Percentiles rank a stretch among this genome's conserved stretches.
Conservation (phyloP, 805 yeast genomes). For the Tetrapisispora pingtungensis region DNA sequence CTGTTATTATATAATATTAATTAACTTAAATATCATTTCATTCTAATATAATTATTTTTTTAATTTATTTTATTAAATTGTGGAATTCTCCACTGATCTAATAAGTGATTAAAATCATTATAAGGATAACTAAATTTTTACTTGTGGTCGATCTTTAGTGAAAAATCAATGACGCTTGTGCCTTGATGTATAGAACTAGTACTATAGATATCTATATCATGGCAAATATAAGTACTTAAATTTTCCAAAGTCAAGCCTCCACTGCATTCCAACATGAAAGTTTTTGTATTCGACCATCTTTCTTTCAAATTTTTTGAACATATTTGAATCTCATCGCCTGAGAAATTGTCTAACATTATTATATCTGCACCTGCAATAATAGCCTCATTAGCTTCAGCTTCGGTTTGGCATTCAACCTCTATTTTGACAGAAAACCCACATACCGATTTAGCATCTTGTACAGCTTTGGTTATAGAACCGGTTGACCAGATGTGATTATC, state of each 20-base stretch:
- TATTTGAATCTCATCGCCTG: constrained; percentile 48
- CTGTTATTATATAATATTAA: too few species aligned
- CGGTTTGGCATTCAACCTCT: constrained; percentile 85
- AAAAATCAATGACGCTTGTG: constrained; percentile 70
- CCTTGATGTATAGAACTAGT: constrained; percentile 93
- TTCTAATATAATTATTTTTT: too few species aligned
- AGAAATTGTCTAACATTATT: constrained; percentile 86
- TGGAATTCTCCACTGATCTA: too few species aligned
- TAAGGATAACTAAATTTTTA: too few species aligned
- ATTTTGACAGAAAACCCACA: constrained; percentile 86
- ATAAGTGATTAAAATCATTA: too few species aligned
- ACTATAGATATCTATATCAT: constrained; percentile 80
- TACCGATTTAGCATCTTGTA: constrained; percentile 60
- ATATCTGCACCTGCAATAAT: constrained; percentile 93
- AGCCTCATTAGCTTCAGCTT: constrained; percentile 83
- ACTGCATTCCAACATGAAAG: constrained; percentile 75
- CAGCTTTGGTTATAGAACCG: constrained; percentile 84
- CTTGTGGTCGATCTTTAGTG: constrained; percentile 43
- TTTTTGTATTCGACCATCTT: constrained; percentile 39
- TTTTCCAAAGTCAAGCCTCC: constrained; percentile 79
- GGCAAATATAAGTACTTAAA: constrained; percentile 52
- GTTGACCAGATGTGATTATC: constrained; percentile 91
- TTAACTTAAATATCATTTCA: too few species aligned
- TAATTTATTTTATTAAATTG: too few species aligned
- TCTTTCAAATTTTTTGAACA: constrained; percentile 57